Conservation (phyloP, 169 alveolate species). For the Perkinsus marinus region DNA sequence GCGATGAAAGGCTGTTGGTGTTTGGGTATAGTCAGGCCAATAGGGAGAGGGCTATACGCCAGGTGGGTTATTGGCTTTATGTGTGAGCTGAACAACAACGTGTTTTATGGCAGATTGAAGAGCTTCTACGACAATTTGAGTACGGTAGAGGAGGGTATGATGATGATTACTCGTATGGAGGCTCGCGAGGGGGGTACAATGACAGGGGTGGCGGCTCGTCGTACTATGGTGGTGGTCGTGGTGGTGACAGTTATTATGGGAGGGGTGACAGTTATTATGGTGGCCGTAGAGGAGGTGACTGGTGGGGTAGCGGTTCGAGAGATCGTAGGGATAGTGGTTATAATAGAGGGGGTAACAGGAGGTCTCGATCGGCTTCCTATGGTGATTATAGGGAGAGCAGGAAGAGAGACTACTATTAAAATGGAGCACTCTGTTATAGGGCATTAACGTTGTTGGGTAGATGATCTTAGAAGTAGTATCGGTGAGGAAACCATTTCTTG, state of each 20-base stretch:
- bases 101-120: not conserved
- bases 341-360: not conserved
- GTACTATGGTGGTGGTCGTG: not conserved
- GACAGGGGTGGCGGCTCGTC: not conserved
- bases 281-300: not conserved
- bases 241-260: not conserved
- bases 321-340: not conserved
- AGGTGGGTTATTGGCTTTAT: too few species aligned
- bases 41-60: not conserved
- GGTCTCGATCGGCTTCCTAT: not conserved
- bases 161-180: not conserved
- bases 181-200: not conserved
- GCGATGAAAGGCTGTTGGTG: not conserved
- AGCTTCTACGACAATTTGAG: not conserved
- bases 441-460: too few species aligned
- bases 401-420: not conserved
- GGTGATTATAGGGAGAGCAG: not conserved
- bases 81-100: too few species aligned
- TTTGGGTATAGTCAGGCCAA: not conserved
- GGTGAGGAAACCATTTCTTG: too few species aligned
- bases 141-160: not conserved
- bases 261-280: not conserved
- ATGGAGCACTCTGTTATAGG: not conserved
- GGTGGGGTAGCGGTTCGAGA: not conserved
- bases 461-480: too few species aligned